Base-by-base conservation (phyloP, 306 rosid species). In the Pueraria montana region DNA sequence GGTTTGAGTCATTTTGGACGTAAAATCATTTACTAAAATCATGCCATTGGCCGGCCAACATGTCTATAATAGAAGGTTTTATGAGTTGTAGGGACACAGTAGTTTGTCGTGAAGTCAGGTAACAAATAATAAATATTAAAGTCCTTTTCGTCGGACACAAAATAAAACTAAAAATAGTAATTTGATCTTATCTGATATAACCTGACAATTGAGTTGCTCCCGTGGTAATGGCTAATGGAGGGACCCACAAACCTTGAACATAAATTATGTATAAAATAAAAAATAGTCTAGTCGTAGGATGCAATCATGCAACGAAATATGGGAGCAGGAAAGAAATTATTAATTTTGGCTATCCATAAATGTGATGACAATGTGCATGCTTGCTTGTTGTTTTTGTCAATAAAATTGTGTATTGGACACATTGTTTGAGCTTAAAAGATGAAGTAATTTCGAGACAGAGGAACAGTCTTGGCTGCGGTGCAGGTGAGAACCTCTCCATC, bases 391-490 rank as follows among this genome's bases (percentile, higher is more conserved):
- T 36, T 52, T 21, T 16, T 38, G 67, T 23, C 36, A 64, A 64
- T n/a, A 23, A 59, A 76, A 11, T 24, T 45, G 40, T 68, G 56
- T 40, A 46, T 53, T 12, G 42, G 11, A 68, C 64, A 61, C 13
- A 42, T 13, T 17, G 58, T 63, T 72, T 11, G 32, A 43, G 76
- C 34, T 50, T 87, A 94, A 82, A 96, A 93, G 86, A 96, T 89
- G 88, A 93, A 93, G 91, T 96, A 93, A 61, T 92, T 96, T 68
- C 84, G 84, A 48, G 98, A 93, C 62, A 96, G 89, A 12, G 98
- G 97, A 79, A 96, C 91, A 1, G 94, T 36, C 48, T 87, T 67
- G 81, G 93, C 95, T 14, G 94, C 82, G 36, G 83, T 11, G 84
- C 99, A 91, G 64, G 91, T 82, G 18, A 96, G 92, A 84, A 94